Conservation (phyloP, 306 rosid genomes). For the Albizia julibrissin region DNA sequence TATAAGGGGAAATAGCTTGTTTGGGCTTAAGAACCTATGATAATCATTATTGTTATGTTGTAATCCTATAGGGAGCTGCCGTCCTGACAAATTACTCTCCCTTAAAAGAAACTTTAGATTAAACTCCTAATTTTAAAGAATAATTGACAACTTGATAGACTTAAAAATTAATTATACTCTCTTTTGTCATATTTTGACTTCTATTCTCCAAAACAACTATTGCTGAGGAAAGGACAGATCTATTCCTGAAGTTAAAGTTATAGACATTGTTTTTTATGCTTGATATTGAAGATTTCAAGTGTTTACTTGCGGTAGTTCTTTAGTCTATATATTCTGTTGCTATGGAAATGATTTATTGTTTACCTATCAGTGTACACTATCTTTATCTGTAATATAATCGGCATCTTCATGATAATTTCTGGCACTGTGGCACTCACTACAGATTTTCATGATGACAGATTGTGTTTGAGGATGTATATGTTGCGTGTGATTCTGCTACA, state of each 20-base stretch:
- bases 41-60: not conserved
- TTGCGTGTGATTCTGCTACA: conserved; percentile 63
- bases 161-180: not conserved
- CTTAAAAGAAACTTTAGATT: not conserved
- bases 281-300: not conserved
- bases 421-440: conserved; percentile 23
- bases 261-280: not conserved
- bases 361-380: not conserved
- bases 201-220: not conserved
- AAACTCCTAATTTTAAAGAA: not conserved
- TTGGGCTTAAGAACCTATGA: not conserved
- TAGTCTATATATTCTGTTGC: not conserved
- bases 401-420: not conserved
- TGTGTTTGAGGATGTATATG: conserved; percentile 66
- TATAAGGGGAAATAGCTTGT: not conserved
- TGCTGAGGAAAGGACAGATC: not conserved
- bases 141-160: not conserved
- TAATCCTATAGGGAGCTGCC: not conserved
- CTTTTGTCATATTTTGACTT: not conserved
- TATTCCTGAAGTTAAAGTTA: conserved; percentile 1
- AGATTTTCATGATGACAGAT: conserved; percentile 51
- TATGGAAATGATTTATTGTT: not conserved
- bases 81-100: not conserved
- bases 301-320: not conserved
- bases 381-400: not conserved